A percentile compares a stretch with the other conserved stretches of the same genome.
phyloP scores from a whole-genome alignment of 257 asterid species.

The Sherardia arvensis region DNA sequence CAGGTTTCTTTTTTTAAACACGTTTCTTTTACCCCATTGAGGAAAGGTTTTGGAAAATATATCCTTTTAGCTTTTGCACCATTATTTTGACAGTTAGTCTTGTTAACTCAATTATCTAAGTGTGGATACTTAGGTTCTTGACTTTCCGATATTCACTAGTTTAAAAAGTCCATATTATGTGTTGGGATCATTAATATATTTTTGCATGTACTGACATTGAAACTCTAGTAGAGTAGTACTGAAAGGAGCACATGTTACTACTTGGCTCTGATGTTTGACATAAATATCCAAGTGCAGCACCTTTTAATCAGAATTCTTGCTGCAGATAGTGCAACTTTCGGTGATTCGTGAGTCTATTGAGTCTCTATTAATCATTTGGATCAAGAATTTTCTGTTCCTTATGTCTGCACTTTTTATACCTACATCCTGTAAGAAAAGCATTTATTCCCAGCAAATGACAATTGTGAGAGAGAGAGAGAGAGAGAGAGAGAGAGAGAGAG shows the following conservation, averaged over 20 bases:
- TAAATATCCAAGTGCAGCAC: background rate
- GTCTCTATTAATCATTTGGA: slow-evolving; percentile 4
- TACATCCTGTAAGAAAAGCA: slow-evolving; percentile 2
- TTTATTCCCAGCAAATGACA: slow-evolving; percentile 4
- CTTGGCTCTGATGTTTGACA: background rate
- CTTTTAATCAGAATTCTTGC: background rate
- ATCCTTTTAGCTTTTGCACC: background rate
- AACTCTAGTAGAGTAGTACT: background rate
- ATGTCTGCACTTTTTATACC: background rate
- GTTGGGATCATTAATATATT: background rate
- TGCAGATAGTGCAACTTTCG: background rate
- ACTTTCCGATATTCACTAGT: background rate
- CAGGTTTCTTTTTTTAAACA: background rate
- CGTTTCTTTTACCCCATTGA: background rate
- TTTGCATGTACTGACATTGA: background rate
- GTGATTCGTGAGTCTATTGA: background rate
- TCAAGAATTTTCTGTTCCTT: background rate
- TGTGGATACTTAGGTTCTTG: background rate
- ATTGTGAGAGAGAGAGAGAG: slow-evolving; percentile 9
- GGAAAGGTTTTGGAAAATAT: background rate
- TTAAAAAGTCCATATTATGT: background rate
- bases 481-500: too few species aligned
- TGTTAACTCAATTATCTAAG: background rate
- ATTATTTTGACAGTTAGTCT: background rate
- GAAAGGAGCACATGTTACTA: background rate